Evolutionary conservation across 805 yeast species (phyloP), one percentile per base, ranked within the genome.

Genomic region (Candida maesae): DNA sequence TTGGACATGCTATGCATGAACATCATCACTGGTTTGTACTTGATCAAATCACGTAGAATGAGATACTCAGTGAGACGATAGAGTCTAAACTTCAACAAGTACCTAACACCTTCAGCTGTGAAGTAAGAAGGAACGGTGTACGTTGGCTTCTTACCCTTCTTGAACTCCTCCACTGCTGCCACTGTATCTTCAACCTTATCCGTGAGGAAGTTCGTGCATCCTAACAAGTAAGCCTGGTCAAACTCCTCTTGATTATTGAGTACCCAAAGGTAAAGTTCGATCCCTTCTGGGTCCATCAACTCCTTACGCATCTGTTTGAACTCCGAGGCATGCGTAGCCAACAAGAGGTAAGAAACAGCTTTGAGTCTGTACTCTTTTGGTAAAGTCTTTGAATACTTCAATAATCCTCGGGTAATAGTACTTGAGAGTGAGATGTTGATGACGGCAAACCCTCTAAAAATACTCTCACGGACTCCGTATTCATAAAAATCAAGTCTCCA

Each of bases 201-300:
- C 7, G 75, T 69, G 45, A 71, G 56, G 17, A 71, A 62, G 6
- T 72, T 73, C 41, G 65, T 63, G 5, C 68, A 51, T 4, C 59
- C 52, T 3, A 63, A 53, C 0, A 57, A 50, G 12, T 61, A 55
- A 5, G 71, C 68, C 53, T 64, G 56, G 30, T 61, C 50, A 63
- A 70, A 67, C 13, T 58, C 56, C 17, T 54, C 58, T 16, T 56
- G 52, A 5, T 59, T 38, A 41, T 78, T 78, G 14, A 75, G 64
- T 1, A 83, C 78, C 84, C 84, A 78, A 3, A 72, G 51, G 44
- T 67, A 75, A 4, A 71, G 58, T 10, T 63, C 62, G 21, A 70
- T 61, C 27, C 61, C 58, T 16, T 61, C 49, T 4, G 47, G 45
- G 12, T 51, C 47, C 19, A 53, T 45, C 14, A 71, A 54, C 11